Evolutionary conservation across 2,329 filamentous ascomycete species (phyloP).

Genomic region (Trichoderma gracile): DNA sequence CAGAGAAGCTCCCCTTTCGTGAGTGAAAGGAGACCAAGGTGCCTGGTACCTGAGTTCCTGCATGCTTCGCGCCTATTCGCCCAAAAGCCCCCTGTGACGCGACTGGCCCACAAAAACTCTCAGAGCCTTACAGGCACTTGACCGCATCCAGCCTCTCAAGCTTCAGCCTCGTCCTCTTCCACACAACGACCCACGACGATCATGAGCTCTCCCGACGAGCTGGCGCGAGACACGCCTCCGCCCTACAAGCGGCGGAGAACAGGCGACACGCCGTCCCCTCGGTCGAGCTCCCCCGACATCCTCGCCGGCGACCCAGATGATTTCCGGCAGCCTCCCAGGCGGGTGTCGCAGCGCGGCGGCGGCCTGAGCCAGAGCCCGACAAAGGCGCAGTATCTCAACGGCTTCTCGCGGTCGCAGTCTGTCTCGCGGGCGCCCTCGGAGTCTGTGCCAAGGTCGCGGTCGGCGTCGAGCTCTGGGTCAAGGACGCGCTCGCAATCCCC

Average conservation of each 20-base stretch:
- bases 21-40: neutral
- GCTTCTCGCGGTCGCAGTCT: conserved; percentile 24
- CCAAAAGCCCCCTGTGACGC: conserved; percentile 10
- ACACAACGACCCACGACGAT: neutral
- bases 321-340: conserved; percentile 15
- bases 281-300: conserved; percentile 33
- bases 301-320: conserved; percentile 24
- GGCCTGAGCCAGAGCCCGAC: conserved; percentile 32
- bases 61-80: neutral
- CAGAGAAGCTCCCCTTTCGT: neutral
- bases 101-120: conserved; percentile 24
- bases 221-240: conserved; percentile 32
- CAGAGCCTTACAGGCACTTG: conserved; percentile 22
- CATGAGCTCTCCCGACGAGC: conserved; percentile 38
- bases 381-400: conserved; percentile 28
- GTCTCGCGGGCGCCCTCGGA: conserved; percentile 35
- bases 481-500: conserved; percentile 43
- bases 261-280: conserved; percentile 34
- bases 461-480: conserved; percentile 40
- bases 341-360: conserved; percentile 22
- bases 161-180: conserved; percentile 28
- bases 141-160: neutral
- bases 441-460: conserved; percentile 37
- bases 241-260: conserved; percentile 40
- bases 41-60: neutral